A percentile compares a stretch with the other conserved stretches of the same genome.
Evolutionary conservation across 2,329 filamentous ascomycete genomes (phyloP).

Genomic region (Claviceps pazoutovae): DNA sequence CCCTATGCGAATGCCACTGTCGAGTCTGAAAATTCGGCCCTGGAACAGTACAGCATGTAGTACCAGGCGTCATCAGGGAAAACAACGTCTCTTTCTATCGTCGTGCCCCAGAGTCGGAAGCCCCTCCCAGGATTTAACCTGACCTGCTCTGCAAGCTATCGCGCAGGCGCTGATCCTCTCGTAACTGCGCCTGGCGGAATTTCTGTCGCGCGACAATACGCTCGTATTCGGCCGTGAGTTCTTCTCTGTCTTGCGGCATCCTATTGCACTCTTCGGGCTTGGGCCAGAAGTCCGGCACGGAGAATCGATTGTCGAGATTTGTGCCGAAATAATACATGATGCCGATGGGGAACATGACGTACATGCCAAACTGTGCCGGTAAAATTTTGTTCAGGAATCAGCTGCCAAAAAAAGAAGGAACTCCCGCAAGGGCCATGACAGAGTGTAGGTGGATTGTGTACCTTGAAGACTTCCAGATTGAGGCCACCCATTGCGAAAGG

Average conservation of each 20-base stretch:
- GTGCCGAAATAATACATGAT: conserved; percentile 99
- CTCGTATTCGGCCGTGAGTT: conserved; percentile 71
- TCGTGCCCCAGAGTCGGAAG: conserved; percentile 1
- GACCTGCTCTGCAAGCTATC: conserved; percentile 12
- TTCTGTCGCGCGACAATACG: conserved; percentile 52
- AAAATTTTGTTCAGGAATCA: not conserved
- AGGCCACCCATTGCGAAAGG: conserved; percentile 52
- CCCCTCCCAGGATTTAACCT: conserved; percentile 11
- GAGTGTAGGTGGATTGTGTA: conserved; percentile 20
- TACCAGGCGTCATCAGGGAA: too few species aligned
- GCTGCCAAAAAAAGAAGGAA: not conserved
- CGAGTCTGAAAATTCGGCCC: not conserved
- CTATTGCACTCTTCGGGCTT: conserved; percentile 62
- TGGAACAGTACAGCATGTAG: too few species aligned
- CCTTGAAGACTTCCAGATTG: conserved; percentile 93
- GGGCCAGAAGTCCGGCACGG: conserved; percentile 88
- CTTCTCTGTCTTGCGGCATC: conserved; percentile 63
- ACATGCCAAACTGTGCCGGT: conserved; percentile 75
- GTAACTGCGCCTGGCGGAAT: conserved; percentile 52
- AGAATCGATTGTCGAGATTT: conserved; percentile 87
- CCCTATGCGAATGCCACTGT: not conserved
- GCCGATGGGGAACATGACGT: conserved; percentile 95
- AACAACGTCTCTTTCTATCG: too few species aligned
- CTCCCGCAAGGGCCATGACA: not conserved
- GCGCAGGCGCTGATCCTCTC: conserved; percentile 21